Conservation (phyloP, 805 yeast species). For the Candida ficus region DNA sequence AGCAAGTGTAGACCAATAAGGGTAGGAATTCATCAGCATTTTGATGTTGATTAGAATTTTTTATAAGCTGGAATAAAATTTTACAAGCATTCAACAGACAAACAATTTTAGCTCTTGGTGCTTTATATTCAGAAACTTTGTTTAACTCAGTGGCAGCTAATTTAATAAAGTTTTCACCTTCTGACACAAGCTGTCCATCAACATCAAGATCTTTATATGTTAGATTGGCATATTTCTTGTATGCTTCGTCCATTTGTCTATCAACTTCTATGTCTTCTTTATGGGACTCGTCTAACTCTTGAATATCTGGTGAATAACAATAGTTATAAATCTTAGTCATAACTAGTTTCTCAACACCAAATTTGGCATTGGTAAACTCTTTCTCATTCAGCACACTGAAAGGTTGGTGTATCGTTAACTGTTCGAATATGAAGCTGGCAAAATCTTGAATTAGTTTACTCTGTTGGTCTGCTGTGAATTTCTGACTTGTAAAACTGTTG, state of each 20-base stretch:
- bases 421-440: constrained; percentile 61
- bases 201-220: constrained; percentile 71
- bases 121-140: constrained; percentile 77
- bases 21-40: constrained; percentile 97
- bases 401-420: constrained; percentile 62
- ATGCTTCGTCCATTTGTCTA: constrained; percentile 40
- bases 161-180: constrained; percentile 48
- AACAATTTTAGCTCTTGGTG: constrained; percentile 92
- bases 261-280: constrained; percentile 63
- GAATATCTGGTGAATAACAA: constrained; percentile 76
- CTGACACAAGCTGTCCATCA: constrained; percentile 42
- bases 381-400: constrained; percentile 59
- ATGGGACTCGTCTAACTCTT: constrained; percentile 48
- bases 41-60: constrained; percentile 56
- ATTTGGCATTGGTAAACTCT: constrained; percentile 67
- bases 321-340: constrained; percentile 79
- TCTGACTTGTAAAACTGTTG: constrained; percentile 54
- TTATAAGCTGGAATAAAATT: constrained; percentile 81
- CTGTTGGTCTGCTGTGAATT: constrained; percentile 52
- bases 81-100: constrained; percentile 90
- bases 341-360: constrained; percentile 87
- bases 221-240: constrained; percentile 61
- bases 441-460: constrained; percentile 73
- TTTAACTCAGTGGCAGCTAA: constrained; percentile 70
- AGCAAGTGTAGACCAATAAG: constrained; percentile 68